These are phyloP conservation scores for Phoenix dactylifera DNA, from an alignment of 176 grass and related monocot genomes.

Conservation along the genomic window DNA sequence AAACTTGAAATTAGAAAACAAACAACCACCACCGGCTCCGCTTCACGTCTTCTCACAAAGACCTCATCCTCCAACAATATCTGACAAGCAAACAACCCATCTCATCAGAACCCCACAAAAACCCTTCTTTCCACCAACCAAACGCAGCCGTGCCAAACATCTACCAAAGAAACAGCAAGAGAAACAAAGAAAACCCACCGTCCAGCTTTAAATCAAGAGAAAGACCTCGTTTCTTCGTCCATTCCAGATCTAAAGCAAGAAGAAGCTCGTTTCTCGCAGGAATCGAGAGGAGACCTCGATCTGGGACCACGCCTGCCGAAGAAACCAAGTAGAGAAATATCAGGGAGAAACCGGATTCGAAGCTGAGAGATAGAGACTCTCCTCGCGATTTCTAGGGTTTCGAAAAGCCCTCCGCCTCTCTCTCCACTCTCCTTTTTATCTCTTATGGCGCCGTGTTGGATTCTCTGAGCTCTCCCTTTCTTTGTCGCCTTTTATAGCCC, in stretches of 20 bases:
- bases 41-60: no score
- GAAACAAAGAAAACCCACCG: conserved; percentile 3
- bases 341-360: not conserved
- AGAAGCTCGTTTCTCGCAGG: not conserved
- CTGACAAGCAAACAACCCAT: not conserved
- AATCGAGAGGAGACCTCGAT: not conserved
- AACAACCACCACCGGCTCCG: no score
- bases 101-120: not conserved
- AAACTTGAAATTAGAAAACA: no score
- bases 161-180: conserved; percentile 8
- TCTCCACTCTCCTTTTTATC: not conserved
- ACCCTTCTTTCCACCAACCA: not conserved
- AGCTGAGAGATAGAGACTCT: not conserved
- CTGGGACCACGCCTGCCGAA: not conserved
- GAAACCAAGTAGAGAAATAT: not conserved
- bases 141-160: not conserved
- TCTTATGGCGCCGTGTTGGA: no score
- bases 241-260: not conserved
- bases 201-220: not conserved
- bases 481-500: no score
- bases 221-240: not conserved
- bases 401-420: not conserved
- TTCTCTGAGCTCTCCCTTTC: no score
- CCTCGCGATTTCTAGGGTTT: conserved; percentile 16
- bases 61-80: no score